Percentiles rank a stretch among this genome's conserved stretches.
These are phyloP conservation scores for Penicillium griseofulvum DNA, from an alignment of 2,329 filamentous ascomycete species.

Conservation along the genomic window DNA sequence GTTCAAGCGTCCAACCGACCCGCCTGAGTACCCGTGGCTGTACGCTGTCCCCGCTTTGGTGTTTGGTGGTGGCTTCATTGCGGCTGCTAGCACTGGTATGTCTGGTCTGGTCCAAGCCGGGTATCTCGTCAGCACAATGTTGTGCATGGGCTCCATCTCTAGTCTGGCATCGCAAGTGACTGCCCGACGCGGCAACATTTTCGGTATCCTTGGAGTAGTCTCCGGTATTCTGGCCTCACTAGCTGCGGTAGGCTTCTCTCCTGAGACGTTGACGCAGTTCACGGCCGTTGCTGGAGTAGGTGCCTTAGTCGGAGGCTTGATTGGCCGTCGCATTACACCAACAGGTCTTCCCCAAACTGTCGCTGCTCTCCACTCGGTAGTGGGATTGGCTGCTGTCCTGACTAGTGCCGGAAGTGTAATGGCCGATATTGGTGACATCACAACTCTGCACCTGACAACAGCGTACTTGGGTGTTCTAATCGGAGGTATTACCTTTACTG, in stretches of 20 bases:
- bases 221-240: conserved; percentile 81
- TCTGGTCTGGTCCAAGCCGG: conserved; percentile 83
- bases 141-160: conserved; percentile 82
- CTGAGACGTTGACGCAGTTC: conserved; percentile 77
- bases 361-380: conserved; percentile 83
- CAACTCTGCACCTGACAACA: conserved; percentile 78
- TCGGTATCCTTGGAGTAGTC: conserved; percentile 81
- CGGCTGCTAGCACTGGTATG: conserved; percentile 75
- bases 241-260: conserved; percentile 74
- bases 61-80: conserved; percentile 78
- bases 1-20: conserved; percentile 82
- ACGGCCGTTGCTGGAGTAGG: conserved; percentile 72
- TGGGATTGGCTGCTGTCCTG: conserved; percentile 81
- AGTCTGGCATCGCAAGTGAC: conserved; percentile 79
- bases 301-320: conserved; percentile 66
- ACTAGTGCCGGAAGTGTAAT: conserved; percentile 87
- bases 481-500: conserved; percentile 84
- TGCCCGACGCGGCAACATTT: conserved; percentile 77
- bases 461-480: conserved; percentile 85
- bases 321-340: conserved; percentile 82
- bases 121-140: conserved; percentile 77
- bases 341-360: conserved; percentile 88
- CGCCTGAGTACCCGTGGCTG: conserved; percentile 83
- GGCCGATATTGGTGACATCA: conserved; percentile 66
- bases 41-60: conserved; percentile 74